These are phyloP conservation scores for Ustilago shanxiensis DNA, from an alignment of 1,284 basidiomycete species.

Conservation along the genomic window DNA sequence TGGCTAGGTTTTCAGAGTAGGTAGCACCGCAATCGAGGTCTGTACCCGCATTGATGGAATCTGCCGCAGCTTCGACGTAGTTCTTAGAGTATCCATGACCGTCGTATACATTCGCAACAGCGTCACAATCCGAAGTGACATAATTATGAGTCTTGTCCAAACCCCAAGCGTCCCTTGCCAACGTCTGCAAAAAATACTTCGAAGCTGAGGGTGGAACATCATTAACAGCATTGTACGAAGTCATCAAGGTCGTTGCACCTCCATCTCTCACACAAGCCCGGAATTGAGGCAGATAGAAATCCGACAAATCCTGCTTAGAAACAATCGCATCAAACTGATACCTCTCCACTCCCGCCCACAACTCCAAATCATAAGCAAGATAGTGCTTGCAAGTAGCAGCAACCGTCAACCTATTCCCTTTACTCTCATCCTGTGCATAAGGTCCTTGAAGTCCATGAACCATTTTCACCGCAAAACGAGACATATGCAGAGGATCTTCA, in stretches of 20 bases:
- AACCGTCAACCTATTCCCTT: not conserved
- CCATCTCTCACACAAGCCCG: constrained; percentile 30
- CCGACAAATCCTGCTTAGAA: constrained; percentile 33
- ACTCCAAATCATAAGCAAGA: constrained; percentile 28
- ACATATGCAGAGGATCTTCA: constrained; percentile 30
- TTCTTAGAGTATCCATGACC: constrained; percentile 23
- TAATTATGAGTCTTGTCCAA: constrained; percentile 30
- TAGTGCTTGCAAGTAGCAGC: constrained; percentile 40
- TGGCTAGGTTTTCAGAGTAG: constrained; percentile 17
- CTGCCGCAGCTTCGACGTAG: constrained; percentile 28
- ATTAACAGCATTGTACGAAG: constrained; percentile 33
- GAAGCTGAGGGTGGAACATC: constrained; percentile 24
- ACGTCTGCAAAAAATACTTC: constrained; percentile 32
- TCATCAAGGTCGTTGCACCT: constrained; percentile 28
- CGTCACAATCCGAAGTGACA: constrained; percentile 37
- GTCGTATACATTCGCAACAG: constrained; percentile 33
- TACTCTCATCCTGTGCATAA: not conserved
- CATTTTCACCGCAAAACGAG: constrained; percentile 17
- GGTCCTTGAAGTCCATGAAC: constrained; percentile 24
- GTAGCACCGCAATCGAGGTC: constrained; percentile 39
- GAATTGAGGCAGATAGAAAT: constrained; percentile 38
- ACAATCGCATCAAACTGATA: constrained; percentile 37
- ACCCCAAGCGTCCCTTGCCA: constrained; percentile 22
- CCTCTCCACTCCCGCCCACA: constrained; percentile 21
- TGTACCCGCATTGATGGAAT: constrained; percentile 29